phyloP scores from a whole-genome alignment of 805 yeast species.

The Suhomyces xylopsoci region DNA sequence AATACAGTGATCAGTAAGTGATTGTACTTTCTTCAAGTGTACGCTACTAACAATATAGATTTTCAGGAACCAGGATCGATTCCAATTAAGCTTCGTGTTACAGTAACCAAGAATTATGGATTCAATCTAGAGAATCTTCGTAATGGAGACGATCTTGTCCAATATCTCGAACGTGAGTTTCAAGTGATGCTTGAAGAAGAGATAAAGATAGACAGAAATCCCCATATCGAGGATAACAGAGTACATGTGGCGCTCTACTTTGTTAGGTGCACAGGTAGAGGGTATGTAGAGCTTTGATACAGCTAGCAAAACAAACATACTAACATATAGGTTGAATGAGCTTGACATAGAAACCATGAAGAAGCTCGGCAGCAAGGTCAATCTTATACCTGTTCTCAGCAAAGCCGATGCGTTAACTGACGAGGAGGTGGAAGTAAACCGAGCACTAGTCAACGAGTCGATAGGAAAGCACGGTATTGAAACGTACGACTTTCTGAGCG shows the following conservation, averaged over 20 bases:
- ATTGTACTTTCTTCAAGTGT: not conserved
- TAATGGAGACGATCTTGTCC: slow-evolving; percentile 10
- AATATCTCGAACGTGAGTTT: slow-evolving; percentile 8
- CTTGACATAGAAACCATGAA: slow-evolving; percentile 74
- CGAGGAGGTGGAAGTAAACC: slow-evolving; percentile 53
- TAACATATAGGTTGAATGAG: slow-evolving; percentile 40
- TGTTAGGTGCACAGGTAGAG: slow-evolving; percentile 14
- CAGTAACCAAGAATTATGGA: slow-evolving; percentile 25
- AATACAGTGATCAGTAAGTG: slow-evolving; percentile 11
- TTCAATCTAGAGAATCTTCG: slow-evolving; percentile 18
- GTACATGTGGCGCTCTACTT: slow-evolving; percentile 27
- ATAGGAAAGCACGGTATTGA: slow-evolving; percentile 54
- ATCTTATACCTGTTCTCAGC: slow-evolving; percentile 77
- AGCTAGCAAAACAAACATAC: not conserved
- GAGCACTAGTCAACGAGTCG: slow-evolving; percentile 48
- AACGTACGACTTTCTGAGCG: slow-evolving; percentile 21
- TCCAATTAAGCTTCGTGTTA: slow-evolving; percentile 17
- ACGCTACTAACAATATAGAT: not conserved
- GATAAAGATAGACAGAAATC: slow-evolving; percentile 12
- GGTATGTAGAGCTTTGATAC: slow-evolving; percentile 1
- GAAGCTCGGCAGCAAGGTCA: slow-evolving; percentile 66
- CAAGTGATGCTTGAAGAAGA: slow-evolving; percentile 10
- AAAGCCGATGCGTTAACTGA: slow-evolving; percentile 73
- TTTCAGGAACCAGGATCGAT: not conserved
- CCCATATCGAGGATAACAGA: slow-evolving; percentile 16